Base-by-base conservation (phyloP, 331 rosid genomes). In the Quercus tomentella region DNA sequence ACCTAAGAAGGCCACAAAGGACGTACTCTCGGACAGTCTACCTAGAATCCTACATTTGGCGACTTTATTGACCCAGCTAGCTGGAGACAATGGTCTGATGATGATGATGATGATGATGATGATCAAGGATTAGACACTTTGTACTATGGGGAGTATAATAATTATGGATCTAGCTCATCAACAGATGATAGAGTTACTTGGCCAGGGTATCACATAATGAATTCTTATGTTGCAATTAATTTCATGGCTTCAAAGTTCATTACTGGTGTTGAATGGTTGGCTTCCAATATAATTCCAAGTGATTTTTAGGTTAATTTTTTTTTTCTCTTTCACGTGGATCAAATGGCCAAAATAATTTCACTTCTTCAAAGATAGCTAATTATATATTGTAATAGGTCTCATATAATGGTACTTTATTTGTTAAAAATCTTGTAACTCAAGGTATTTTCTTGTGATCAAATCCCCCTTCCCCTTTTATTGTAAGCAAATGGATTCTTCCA, bases 1-100 rank as follows among this genome's bases (percentile, higher is more conserved):
- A 89, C 86, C 80, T 93, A 8, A 97, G 97, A 11, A 78, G 97
- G 72, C 97, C 97, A 1, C 89, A 94, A 92, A 83, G 83, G 86
- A 70, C 15, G 1, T 89, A 75, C 82, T 88, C 97, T 69, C 81
- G 86, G 7, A 88, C 97, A 2, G 91, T 91, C 26, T 77, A 10
- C 57, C 56, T 93, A 4, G 89, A 87, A 81, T 88, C 96, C 2
- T 88, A 87, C 65, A 79, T n/a, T 93, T 43, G 94, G 81, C 82
- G 88, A 68, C 26, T 91, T 91, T 49, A 81, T 93, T 62, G 91
- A 89, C 61, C 88, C 89, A 15, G 16, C 5, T 7, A 92, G 97
- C 28, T 93, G 97, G 97, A 89, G 20, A 0, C 6, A 63, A 28
- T 93, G 94, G 97, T 45, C 87, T n/a, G n/a, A n/a, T n/a, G n/a